Evolutionary conservation across 345 rosid genomes (phyloP).

Genomic region (Eucalyptus curtisii): DNA sequence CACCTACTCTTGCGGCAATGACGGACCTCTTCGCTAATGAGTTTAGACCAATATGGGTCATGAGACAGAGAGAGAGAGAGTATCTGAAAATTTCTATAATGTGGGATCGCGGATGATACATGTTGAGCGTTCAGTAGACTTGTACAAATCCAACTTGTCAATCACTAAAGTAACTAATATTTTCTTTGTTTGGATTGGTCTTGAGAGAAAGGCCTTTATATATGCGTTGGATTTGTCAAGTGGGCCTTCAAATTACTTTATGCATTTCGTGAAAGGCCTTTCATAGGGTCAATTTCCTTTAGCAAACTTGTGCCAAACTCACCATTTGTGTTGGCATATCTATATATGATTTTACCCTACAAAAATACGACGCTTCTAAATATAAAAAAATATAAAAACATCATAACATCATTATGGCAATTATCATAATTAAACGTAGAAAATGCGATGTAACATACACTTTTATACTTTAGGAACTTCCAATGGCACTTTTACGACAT

Average conservation of each 20-base stretch:
- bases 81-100: too few relatives aligned
- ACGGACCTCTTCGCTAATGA: too few relatives aligned
- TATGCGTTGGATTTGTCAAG: not conserved
- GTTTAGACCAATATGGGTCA: too few relatives aligned
- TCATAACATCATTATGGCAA: not conserved
- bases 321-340: not conserved
- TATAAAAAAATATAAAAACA: too few relatives aligned
- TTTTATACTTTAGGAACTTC: not conserved
- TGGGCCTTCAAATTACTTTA: not conserved
- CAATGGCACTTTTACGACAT: rapidly evolving
- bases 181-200: too few relatives aligned
- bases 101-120: too few relatives aligned
- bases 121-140: too few relatives aligned
- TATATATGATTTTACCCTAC: not conserved
- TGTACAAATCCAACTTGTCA: too few relatives aligned
- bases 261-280: not conserved
- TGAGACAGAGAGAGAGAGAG: too few relatives aligned
- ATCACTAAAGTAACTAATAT: too few relatives aligned
- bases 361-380: not conserved
- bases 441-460: not conserved
- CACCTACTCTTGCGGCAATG: too few relatives aligned
- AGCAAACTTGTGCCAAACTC: not conserved
- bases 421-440: not conserved
- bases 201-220: not conserved
- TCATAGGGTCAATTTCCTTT: not conserved